phyloP scores from a whole-genome alignment of 1,284 basidiomycete species.

The Inonotus obliquus region DNA sequence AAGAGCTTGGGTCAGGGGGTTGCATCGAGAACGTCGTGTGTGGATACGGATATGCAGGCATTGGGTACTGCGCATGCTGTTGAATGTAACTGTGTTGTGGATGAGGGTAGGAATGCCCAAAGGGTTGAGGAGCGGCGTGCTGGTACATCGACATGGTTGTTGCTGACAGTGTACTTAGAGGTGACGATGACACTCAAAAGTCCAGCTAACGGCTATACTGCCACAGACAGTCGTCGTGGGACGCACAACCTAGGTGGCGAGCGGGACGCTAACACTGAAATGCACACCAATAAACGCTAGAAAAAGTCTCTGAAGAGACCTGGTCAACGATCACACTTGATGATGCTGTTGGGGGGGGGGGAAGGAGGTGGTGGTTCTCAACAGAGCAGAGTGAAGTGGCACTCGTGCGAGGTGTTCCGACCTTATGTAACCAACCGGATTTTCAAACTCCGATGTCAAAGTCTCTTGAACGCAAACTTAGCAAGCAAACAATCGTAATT shows the following conservation, averaged over 20 bases:
- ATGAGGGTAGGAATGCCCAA: constrained; percentile 9
- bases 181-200: neutral
- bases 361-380: constrained; percentile 39
- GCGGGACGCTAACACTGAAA: constrained; percentile 12
- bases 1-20: constrained; percentile 66
- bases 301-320: constrained; percentile 12
- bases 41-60: constrained; percentile 37
- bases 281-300: constrained; percentile 7
- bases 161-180: constrained; percentile 4
- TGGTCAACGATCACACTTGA: constrained; percentile 21
- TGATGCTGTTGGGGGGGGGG: constrained; percentile 12
- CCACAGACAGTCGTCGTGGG: neutral
- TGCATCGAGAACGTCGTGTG: constrained; percentile 38
- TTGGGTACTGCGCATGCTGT: constrained; percentile 37
- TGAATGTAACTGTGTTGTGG: constrained; percentile 33
- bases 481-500: neutral
- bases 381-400: constrained; percentile 22
- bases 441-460: constrained; percentile 8
- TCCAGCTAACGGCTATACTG: neutral
- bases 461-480: neutral
- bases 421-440: neutral
- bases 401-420: neutral
- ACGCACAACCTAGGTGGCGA: neutral
- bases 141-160: constrained; percentile 17
- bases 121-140: constrained; percentile 7